These are phyloP conservation scores for Leishmania major DNA, from an alignment of 208 protist species.

Conservation along the genomic window DNA sequence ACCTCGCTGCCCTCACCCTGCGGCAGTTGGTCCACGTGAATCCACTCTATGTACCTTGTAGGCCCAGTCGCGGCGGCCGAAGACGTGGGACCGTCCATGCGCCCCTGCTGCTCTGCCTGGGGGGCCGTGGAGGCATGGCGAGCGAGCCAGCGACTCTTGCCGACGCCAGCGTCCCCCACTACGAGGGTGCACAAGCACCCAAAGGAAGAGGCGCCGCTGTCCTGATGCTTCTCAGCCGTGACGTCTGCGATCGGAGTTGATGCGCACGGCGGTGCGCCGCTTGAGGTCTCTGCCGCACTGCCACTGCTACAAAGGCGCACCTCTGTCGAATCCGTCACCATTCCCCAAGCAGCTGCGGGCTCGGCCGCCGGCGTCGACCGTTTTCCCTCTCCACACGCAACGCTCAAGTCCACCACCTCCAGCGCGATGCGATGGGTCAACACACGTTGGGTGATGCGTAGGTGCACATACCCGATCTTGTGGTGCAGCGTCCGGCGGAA, in stretches of 20 bases:
- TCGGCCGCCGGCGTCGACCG: not conserved
- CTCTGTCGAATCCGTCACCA: constrained; percentile 35
- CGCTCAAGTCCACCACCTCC: constrained; percentile 32
- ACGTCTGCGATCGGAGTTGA: not conserved
- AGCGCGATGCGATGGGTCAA: constrained; percentile 31
- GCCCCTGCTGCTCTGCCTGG: not conserved
- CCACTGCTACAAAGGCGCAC: constrained; percentile 10
- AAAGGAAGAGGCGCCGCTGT: not conserved
- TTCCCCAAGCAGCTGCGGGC: constrained; percentile 12
- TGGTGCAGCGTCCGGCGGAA: constrained; percentile 44
- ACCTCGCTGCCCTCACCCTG: constrained; percentile 44
- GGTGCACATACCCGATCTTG: constrained; percentile 34
- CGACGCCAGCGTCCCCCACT: constrained; percentile 49
- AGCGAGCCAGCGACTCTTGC: constrained; percentile 42
- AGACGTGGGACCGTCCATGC: not conserved
- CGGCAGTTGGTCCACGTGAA: constrained; percentile 48
- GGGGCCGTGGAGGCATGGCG: not conserved
- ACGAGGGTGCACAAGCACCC: constrained; percentile 31
- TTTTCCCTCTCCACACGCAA: too few relatives aligned
- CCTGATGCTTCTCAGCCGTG: not conserved
- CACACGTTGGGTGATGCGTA: constrained; percentile 37
- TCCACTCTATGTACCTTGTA: constrained; percentile 19
- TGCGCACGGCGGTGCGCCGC: not conserved
- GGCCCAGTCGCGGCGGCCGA: not conserved
- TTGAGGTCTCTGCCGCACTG: not conserved